These are phyloP conservation scores for Aspergillus ustus DNA, from an alignment of 2,329 filamentous ascomycete genomes.

Conservation along the genomic window DNA sequence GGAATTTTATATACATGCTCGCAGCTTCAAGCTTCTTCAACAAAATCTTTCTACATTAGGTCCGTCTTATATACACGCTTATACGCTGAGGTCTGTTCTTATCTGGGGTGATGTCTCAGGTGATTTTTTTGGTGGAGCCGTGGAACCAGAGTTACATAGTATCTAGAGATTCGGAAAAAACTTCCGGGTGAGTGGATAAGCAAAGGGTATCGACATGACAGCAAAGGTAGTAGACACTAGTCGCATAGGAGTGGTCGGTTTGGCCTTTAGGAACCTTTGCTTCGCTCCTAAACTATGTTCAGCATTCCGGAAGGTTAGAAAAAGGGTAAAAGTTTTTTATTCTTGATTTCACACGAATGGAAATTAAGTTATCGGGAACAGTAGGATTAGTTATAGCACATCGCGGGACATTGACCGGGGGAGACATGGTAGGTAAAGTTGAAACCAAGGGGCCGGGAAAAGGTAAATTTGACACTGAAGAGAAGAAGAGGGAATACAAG, in stretches of 20 bases:
- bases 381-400: conserved; percentile 23
- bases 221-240: background rate
- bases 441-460: conserved; percentile 23
- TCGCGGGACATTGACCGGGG: conserved; percentile 20
- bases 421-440: conserved; percentile 17
- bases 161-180: conserved; percentile 20
- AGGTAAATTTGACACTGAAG: conserved; percentile 18
- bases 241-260: background rate
- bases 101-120: too few species aligned
- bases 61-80: too few species aligned
- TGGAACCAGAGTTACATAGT: conserved; percentile 11
- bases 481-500: conserved; percentile 18
- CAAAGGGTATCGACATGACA: background rate
- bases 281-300: background rate
- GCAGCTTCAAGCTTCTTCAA: too few species aligned
- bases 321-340: conserved; percentile 13
- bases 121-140: background rate
- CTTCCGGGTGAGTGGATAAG: background rate
- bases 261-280: background rate
- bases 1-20: too few species aligned
- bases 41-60: too few species aligned
- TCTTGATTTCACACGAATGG: conserved; percentile 31
- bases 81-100: too few species aligned
- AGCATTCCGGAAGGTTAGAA: conserved; percentile 9
- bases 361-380: conserved; percentile 33